Evolutionary conservation across 257 asterid genomes (phyloP).

Genomic region (Solanum lycopersicoides): DNA sequence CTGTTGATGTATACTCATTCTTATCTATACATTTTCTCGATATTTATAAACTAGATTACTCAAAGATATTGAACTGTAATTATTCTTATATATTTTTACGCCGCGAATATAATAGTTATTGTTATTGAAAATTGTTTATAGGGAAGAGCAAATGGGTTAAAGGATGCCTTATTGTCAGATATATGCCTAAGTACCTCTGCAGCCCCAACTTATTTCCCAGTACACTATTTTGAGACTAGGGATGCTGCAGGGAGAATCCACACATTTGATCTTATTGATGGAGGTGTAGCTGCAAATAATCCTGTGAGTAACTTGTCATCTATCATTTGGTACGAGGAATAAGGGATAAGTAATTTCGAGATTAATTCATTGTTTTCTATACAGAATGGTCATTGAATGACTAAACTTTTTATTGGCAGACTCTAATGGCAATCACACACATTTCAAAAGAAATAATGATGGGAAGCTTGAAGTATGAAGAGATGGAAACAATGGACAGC

Average conservation of each 20-base stretch:
- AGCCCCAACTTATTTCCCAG: slow-evolving; percentile 60
- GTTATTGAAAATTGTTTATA: neutral
- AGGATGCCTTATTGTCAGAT: slow-evolving; percentile 42
- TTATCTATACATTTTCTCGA: neutral
- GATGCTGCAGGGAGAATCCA: slow-evolving; percentile 17
- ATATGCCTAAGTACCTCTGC: slow-evolving; percentile 57
- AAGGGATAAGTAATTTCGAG: neutral
- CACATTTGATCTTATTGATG: slow-evolving; percentile 46
- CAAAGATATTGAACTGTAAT: neutral
- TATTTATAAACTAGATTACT: neutral
- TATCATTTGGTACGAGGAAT: neutral
- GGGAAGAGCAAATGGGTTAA: slow-evolving; percentile 28
- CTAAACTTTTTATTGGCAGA: slow-evolving; percentile 12
- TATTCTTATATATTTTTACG: neutral
- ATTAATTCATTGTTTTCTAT: no score
- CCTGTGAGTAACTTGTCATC: slow-evolving; percentile 25
- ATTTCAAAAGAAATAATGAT: slow-evolving; percentile 37
- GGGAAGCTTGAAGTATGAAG: slow-evolving; percentile 25
- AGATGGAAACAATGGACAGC: slow-evolving; percentile 41
- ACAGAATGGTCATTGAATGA: neutral
- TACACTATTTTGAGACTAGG: slow-evolving; percentile 41
- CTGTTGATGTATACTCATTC: neutral
- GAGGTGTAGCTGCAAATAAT: slow-evolving; percentile 60
- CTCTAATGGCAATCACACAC: slow-evolving; percentile 53
- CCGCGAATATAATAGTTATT: neutral